Percentiles rank a stretch among this genome's conserved stretches.
phyloP scores from a whole-genome alignment of 169 alveolate species.

The Plasmodium malariae region DNA sequence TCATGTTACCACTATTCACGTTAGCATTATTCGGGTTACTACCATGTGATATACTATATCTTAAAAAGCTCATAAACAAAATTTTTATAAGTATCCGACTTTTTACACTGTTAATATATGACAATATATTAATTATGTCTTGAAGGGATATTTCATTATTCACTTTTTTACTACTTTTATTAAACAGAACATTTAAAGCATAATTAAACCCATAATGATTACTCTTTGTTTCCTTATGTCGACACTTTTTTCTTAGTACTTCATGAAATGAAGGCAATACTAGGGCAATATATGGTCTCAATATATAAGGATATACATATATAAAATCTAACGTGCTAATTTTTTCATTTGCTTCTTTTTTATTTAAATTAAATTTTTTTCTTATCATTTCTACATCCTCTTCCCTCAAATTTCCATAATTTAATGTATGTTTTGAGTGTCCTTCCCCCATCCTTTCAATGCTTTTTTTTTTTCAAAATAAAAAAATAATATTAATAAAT shows the following conservation, averaged over 20 bases:
- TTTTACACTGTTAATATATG: slow-evolving; percentile 34
- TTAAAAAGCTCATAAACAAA: slow-evolving; percentile 53
- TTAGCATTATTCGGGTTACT: neutral
- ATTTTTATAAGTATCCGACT: slow-evolving; percentile 26
- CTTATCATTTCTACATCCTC: slow-evolving; percentile 49
- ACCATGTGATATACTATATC: slow-evolving; percentile 28
- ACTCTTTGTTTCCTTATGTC: neutral
- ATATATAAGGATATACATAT: slow-evolving; percentile 48
- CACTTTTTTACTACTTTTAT: slow-evolving; percentile 41
- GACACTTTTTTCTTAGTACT: slow-evolving; percentile 25
- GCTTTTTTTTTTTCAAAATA: slow-evolving; percentile 13
- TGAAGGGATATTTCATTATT: slow-evolving; percentile 67
- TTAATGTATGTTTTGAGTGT: slow-evolving; percentile 41
- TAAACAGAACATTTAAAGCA: slow-evolving; percentile 57
- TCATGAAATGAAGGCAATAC: slow-evolving; percentile 72
- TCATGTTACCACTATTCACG: neutral
- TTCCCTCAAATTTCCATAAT: slow-evolving; percentile 65
- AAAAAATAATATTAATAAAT: too few relatives aligned
- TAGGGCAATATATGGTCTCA: slow-evolving; percentile 72
- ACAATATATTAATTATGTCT: slow-evolving; percentile 68
- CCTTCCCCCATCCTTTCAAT: slow-evolving; percentile 74
- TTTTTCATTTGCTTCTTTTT: slow-evolving; percentile 55
- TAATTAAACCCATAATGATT: slow-evolving; percentile 58
- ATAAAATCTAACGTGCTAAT: slow-evolving; percentile 56
- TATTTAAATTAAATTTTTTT: slow-evolving; percentile 53